Evolutionary conservation across 345 rosid genomes (phyloP), one percentile per base, ranked within the genome.

Genomic region (Aethionema arabicum): DNA sequence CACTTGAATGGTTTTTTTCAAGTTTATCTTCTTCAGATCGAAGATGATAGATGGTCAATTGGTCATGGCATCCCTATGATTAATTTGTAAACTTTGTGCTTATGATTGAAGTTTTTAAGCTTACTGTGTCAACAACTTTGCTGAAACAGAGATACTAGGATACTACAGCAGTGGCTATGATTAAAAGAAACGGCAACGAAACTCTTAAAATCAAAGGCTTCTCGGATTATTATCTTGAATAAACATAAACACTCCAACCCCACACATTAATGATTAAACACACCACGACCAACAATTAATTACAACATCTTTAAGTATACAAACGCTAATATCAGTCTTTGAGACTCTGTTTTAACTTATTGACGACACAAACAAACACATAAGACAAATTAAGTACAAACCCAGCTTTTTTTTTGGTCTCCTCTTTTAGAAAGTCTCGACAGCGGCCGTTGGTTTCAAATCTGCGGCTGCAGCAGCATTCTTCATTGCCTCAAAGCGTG

Each of bases 401-500:
- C 15, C 31, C 12, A 13, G 11, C 9, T 52, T 21, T 36, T 56
- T 48, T 51, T 45, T 42, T 11, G 15, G 33, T 58, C 32, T 11
- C 41, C 9, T 12, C 5, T 38, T 11, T 65, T 52, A 72, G 57
- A 72, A 65, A 21, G 74, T 70, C 54, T 70, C 71, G 6, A 65
- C 71, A 15, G 76, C 87, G 32, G 83, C 81, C 43, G 85, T 76
- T 8, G 90, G 84, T 32, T 52, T 85, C 73, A 65, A 29, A 6
- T 56, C 67, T 3, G 58, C 54, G 29, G 47, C 57, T 5, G 74
- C 63, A 2, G 83, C 27, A 30, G 77, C 87, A 63, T 75, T 68
- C 76, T 89, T 89, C 88, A 93, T 80, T 35, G 90, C 90, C 62
- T 84, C 77, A 49, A 93, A 93, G 49, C 97, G 72, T 8, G 97